A percentile compares a stretch with the other conserved stretches of the same genome.
Conservation (phyloP, 768 basidiomycete genomes). For the Boletus fagicola region DNA sequence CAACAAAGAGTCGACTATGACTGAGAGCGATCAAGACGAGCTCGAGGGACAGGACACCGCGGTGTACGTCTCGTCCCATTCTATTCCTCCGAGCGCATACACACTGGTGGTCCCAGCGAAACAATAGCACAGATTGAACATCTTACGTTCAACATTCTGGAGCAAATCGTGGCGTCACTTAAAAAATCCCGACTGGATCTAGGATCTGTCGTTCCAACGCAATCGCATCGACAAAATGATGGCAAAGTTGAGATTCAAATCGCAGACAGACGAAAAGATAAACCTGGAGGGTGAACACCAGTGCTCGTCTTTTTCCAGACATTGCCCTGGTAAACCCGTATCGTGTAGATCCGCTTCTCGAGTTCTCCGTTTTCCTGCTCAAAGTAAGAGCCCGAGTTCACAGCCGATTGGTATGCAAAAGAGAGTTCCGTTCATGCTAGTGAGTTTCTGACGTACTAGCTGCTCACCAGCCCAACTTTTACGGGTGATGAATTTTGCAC, state of each 20-base stretch:
- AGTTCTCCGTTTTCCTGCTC: conserved; percentile 38
- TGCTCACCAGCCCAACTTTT: conserved; percentile 60
- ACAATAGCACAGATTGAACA: conserved; percentile 30
- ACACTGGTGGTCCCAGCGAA: conserved; percentile 18
- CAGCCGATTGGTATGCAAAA: conserved; percentile 40
- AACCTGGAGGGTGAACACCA: conserved; percentile 29
- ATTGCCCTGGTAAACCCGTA: background rate
- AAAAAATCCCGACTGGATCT: conserved; percentile 2
- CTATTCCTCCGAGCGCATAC: background rate
- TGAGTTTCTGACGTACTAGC: background rate
- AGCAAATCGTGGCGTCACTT: conserved; percentile 29
- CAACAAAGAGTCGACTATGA: background rate
- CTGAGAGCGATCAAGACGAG: conserved; percentile 17
- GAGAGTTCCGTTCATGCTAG: background rate
- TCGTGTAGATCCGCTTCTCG: conserved; percentile 19
- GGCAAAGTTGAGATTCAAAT: conserved; percentile 36
- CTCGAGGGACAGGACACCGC: background rate
- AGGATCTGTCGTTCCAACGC: background rate
- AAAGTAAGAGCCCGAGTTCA: conserved; percentile 36
- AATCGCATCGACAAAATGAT: conserved; percentile 5
- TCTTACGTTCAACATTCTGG: conserved; percentile 31
- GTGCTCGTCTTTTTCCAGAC: background rate
- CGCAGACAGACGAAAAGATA: conserved; percentile 36
- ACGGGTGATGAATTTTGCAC: conserved; percentile 62
- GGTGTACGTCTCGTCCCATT: conserved; percentile 12